These are phyloP conservation scores for Boletus tomentosulus DNA, from an alignment of 768 basidiomycete species.

Conservation along the genomic window DNA sequence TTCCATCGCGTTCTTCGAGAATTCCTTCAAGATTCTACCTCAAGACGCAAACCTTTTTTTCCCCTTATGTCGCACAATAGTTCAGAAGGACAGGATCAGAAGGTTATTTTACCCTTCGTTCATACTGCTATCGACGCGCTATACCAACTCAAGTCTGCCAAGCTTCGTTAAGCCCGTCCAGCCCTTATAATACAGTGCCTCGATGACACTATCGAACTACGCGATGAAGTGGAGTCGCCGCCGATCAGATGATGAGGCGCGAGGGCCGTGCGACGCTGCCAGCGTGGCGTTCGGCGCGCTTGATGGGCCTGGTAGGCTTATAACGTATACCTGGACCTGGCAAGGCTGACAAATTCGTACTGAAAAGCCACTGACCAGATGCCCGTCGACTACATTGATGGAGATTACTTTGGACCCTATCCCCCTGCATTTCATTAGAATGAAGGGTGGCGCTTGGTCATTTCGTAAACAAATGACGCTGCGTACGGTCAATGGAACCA, in stretches of 20 bases:
- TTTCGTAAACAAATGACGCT: slow-evolving; percentile 11
- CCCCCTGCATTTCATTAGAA: slow-evolving; percentile 16
- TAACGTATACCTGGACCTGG: slow-evolving; percentile 2
- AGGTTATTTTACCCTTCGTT: slow-evolving; percentile 3
- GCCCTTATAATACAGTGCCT: slow-evolving; percentile 1
- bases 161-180: slow-evolving; percentile 1
- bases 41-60: slow-evolving; percentile 1
- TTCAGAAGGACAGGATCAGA: slow-evolving; percentile 16
- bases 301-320: slow-evolving; percentile 13
- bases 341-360: slow-evolving; percentile 22
- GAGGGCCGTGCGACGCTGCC: slow-evolving; percentile 13
- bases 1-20: slow-evolving; percentile 9
- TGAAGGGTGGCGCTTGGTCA: slow-evolving; percentile 15
- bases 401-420: slow-evolving; percentile 22
- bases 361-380: slow-evolving; percentile 12
- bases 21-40: slow-evolving; percentile 3
- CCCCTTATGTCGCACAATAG: background rate
- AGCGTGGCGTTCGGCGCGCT: slow-evolving; percentile 14
- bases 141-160: background rate
- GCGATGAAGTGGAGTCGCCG: slow-evolving; percentile 1
- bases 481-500: slow-evolving; percentile 5
- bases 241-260: slow-evolving; percentile 8
- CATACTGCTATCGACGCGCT: slow-evolving; percentile 1
- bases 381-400: slow-evolving; percentile 14
- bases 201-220: slow-evolving; percentile 4